These are phyloP conservation scores for Limtongia smithiae DNA, from an alignment of 805 yeast species.

Conservation along the genomic window DNA sequence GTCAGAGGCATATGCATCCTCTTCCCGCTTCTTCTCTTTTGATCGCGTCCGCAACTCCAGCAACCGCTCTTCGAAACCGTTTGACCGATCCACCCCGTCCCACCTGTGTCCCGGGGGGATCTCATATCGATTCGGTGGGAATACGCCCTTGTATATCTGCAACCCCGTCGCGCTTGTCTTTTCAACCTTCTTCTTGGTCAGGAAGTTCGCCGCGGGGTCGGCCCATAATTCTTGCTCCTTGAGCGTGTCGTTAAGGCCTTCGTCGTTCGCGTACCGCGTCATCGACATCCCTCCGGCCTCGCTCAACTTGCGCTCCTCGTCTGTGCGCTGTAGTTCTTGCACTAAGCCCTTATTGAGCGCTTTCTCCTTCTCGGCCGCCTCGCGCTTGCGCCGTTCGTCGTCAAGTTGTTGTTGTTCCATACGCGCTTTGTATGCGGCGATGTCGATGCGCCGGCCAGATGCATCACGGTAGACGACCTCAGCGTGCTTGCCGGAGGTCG, in stretches of 20 bases:
- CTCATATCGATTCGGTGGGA: slow-evolving; percentile 67
- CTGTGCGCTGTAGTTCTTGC: slow-evolving; percentile 40
- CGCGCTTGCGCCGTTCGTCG: slow-evolving; percentile 29
- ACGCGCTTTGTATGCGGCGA: slow-evolving; percentile 36
- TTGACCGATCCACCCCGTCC: slow-evolving; percentile 90
- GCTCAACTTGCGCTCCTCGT: slow-evolving; percentile 37
- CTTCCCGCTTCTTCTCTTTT: slow-evolving; percentile 26
- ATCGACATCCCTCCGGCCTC: slow-evolving; percentile 33
- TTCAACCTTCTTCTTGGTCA: slow-evolving; percentile 31
- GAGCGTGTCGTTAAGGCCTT: slow-evolving; percentile 39
- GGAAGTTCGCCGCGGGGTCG: slow-evolving; percentile 61
- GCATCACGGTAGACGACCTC: slow-evolving; percentile 59
- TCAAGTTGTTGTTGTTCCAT: slow-evolving; percentile 31
- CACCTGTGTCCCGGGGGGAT: slow-evolving; percentile 78
- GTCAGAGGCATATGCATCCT: slow-evolving; percentile 26
- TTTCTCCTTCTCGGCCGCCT: slow-evolving; percentile 31
- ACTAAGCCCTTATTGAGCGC: slow-evolving; percentile 42
- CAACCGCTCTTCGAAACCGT: slow-evolving; percentile 74
- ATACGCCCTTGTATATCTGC: slow-evolving; percentile 52
- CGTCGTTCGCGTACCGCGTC: slow-evolving; percentile 41
- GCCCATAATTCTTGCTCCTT: slow-evolving; percentile 44
- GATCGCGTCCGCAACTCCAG: slow-evolving; percentile 38
- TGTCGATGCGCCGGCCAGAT: slow-evolving; percentile 52
- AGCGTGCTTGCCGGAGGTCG: slow-evolving; percentile 22
- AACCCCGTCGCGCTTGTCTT: slow-evolving; percentile 44